Percentiles rank a stretch among this genome's conserved stretches.
Evolutionary conservation across 306 rosid species (phyloP).

Genomic region (Herpetospermum pedunculosum): DNA sequence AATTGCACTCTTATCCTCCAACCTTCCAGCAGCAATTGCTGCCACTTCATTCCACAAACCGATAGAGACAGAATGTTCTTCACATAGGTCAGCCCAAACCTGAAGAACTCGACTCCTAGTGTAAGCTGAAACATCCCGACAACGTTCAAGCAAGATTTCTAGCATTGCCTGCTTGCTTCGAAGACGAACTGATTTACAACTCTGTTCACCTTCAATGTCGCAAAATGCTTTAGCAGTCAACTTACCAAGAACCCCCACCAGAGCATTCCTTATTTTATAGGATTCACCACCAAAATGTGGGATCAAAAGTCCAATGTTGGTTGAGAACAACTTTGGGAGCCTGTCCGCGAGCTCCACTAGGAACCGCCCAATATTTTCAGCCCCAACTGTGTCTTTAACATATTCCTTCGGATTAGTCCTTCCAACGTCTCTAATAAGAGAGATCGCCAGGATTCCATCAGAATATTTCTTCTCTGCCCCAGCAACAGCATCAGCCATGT

Average conservation of each 20-base stretch:
- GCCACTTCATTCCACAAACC: conserved; percentile 98
- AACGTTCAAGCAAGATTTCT: conserved; percentile 90
- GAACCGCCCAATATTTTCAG: conserved; percentile 87
- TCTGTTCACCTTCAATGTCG: conserved; percentile 73
- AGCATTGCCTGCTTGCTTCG: conserved; percentile 95
- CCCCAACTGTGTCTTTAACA: conserved; percentile 74
- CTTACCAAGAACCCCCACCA: conserved; percentile 80
- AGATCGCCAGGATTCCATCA: conserved; percentile 71
- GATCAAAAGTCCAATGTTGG: conserved; percentile 77
- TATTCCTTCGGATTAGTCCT: conserved; percentile 87
- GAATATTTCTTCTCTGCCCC: conserved; percentile 72
- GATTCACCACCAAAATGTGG: conserved; percentile 98
- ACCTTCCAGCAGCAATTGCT: conserved; percentile 78
- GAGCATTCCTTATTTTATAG: conserved; percentile 87
- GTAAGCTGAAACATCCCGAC: conserved; percentile 96
- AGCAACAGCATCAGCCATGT: conserved; percentile 72
- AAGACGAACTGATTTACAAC: conserved; percentile 62
- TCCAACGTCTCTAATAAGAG: conserved; percentile 81
- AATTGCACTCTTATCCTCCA: conserved; percentile 95
- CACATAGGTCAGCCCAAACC: conserved; percentile 93
- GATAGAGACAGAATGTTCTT: conserved; percentile 80
- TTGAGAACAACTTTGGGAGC: conserved; percentile 68
- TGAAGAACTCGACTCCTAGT: conserved; percentile 95
- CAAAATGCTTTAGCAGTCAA: conserved; percentile 66
- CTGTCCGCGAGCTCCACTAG: conserved; percentile 86